phyloP scores from a whole-genome alignment of 306 rosid genomes.

The Senna tora region DNA sequence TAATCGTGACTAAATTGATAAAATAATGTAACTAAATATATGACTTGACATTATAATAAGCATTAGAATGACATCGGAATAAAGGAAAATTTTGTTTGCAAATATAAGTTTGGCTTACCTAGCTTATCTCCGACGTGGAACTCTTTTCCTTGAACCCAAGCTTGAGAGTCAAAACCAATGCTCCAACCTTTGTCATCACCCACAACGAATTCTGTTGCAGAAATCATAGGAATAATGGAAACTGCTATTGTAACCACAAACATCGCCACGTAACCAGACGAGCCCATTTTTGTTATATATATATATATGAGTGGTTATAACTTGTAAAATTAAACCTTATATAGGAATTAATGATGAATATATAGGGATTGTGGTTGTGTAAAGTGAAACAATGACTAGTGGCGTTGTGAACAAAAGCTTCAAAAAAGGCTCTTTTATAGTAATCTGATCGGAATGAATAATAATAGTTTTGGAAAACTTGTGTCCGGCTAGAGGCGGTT shows the following conservation, averaged over 20 bases:
- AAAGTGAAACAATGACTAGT: too few species aligned
- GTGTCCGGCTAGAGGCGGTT: constrained; percentile 16
- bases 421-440: not conserved
- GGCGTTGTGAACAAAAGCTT: not conserved
- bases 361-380: too few species aligned
- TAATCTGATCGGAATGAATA: not conserved
- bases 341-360: too few species aligned
- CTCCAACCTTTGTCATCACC: constrained; percentile 58
- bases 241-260: constrained; percentile 36
- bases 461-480: too few species aligned
- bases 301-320: too few species aligned
- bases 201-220: constrained; percentile 42
- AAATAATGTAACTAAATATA: too few species aligned
- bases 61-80: too few species aligned
- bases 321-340: too few species aligned
- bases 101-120: constrained; percentile 33
- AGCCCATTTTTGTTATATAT: constrained; percentile 43
- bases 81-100: too few species aligned
- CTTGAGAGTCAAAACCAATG: constrained; percentile 42
- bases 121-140: constrained; percentile 55
- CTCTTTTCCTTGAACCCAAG: constrained; percentile 50
- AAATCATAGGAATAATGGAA: constrained; percentile 35
- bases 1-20: too few species aligned
- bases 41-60: too few species aligned
- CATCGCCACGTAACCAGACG: constrained; percentile 26